These are phyloP conservation scores for Mycena leptocephala DNA, from an alignment of 768 basidiomycete genomes.

Conservation along the genomic window DNA sequence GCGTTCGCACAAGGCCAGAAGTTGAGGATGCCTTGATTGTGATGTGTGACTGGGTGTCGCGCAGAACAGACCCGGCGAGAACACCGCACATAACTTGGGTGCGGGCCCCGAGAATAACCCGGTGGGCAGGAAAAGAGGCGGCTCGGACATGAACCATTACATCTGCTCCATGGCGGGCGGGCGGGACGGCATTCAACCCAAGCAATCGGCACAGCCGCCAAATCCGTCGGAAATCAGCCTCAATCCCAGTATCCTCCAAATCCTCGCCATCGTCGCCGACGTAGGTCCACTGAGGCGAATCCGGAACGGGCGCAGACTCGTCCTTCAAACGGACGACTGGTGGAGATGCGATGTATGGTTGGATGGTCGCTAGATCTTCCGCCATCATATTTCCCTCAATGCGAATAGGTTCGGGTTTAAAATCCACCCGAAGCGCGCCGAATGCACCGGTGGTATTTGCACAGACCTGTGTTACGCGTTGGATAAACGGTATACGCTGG, in stretches of 20 bases:
- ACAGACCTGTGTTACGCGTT: constrained; percentile 89
- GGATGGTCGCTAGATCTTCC: constrained; percentile 76
- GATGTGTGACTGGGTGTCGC: constrained; percentile 34
- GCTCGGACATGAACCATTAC: constrained; percentile 63
- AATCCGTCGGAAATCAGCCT: constrained; percentile 54
- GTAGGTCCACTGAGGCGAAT: constrained; percentile 15
- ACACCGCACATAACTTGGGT: constrained; percentile 62
- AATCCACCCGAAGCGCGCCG: constrained; percentile 87
- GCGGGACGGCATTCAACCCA: constrained; percentile 40
- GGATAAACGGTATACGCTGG: constrained; percentile 83
- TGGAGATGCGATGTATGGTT: constrained; percentile 68
- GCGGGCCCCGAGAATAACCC: constrained; percentile 76
- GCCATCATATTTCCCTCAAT: constrained; percentile 71
- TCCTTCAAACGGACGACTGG: constrained; percentile 32
- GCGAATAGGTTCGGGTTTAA: constrained; percentile 68
- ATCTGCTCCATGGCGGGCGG: constrained; percentile 74
- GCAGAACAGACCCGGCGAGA: constrained; percentile 50
- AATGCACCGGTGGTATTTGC: constrained; percentile 92
- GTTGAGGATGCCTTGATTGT: constrained; percentile 24
- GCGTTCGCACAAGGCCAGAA: constrained; percentile 40
- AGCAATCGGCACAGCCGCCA: constrained; percentile 53
- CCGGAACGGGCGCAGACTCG: constrained; percentile 2
- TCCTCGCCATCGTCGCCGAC: constrained; percentile 51
- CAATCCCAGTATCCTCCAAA: constrained; percentile 54
- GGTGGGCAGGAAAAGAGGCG: constrained; percentile 74